Percentiles rank a stretch among this genome's conserved stretches.
Evolutionary conservation across 805 yeast species (phyloP).

Genomic region (Starmerella stigmatis): DNA sequence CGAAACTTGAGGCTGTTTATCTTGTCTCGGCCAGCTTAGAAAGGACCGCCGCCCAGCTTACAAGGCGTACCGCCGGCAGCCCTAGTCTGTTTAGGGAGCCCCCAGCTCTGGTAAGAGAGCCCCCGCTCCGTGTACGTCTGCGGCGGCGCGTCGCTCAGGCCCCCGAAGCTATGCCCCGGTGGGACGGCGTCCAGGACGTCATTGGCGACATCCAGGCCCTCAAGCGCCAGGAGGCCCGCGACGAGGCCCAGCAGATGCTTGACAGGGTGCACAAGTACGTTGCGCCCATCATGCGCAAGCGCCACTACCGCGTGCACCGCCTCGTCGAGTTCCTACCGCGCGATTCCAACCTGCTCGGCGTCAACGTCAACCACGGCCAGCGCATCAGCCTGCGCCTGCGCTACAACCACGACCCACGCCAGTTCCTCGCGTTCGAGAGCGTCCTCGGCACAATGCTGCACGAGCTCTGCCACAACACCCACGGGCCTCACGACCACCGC

Average conservation of each 20-base stretch:
- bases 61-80: no score
- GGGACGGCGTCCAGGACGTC: constrained; percentile 18
- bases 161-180: constrained; percentile 16
- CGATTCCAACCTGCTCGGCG: constrained; percentile 53
- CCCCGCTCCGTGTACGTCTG: no score
- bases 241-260: constrained; percentile 47
- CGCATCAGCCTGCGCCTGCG: constrained; percentile 66
- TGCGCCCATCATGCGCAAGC: constrained; percentile 66
- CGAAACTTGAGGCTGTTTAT: no score
- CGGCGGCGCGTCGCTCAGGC: no score
- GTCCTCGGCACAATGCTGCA: constrained; percentile 78
- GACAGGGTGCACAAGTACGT: constrained; percentile 58
- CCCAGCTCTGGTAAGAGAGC: no score
- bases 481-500: constrained; percentile 67
- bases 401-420: constrained; percentile 39
- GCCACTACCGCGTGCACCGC: constrained; percentile 52
- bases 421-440: constrained; percentile 51
- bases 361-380: constrained; percentile 69
- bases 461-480: constrained; percentile 70
- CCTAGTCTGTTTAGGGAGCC: no score
- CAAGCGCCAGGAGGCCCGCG: constrained; percentile 38
- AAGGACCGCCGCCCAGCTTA: no score
- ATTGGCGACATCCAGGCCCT: constrained; percentile 34
- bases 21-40: no score
- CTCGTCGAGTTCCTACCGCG: constrained; percentile 78